Conservation (phyloP, 2,329 filamentous ascomycete species). For the Fonsecaea pugnacius region DNA sequence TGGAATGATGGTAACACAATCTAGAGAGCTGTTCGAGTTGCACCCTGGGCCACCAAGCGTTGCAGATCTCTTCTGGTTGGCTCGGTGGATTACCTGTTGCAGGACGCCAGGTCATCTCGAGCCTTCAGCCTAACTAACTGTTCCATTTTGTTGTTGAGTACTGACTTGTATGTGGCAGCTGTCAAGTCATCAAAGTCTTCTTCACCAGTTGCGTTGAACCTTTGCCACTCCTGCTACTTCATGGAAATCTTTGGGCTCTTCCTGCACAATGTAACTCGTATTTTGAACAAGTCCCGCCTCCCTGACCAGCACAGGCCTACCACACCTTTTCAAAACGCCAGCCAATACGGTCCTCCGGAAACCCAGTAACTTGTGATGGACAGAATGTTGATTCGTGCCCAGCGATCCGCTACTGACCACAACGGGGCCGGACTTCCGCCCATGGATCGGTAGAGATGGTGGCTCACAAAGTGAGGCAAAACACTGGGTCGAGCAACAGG, state of each 20-base stretch:
- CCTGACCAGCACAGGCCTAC: neutral
- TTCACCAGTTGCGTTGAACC: slow-evolving; percentile 3
- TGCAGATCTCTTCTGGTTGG: slow-evolving; percentile 13
- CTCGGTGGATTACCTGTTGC: neutral
- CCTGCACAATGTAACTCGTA: neutral
- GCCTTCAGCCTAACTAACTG: neutral
- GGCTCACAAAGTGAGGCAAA: slow-evolving; percentile 23
- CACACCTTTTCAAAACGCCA: neutral
- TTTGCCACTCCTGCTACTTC: neutral
- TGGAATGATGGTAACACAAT: neutral
- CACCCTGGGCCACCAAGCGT: neutral
- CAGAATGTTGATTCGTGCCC: neutral
- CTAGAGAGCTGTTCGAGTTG: neutral
- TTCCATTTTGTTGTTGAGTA: neutral
- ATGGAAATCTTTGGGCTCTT: neutral
- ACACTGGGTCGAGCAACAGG: slow-evolving; percentile 11
- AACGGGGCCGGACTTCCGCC: slow-evolving; percentile 10
- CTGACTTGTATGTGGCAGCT: neutral
- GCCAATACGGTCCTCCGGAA: neutral
- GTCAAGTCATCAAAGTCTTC: neutral
- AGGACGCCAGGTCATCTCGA: slow-evolving; percentile 5
- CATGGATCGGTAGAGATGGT: slow-evolving; percentile 3
- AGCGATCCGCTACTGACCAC: slow-evolving; percentile 9
- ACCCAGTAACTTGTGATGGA: slow-evolving; percentile 3
- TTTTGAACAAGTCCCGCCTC: slow-evolving; percentile 4